These are phyloP conservation scores for Adansonia madagascariensis DNA, from an alignment of 441 rosid species.

Conservation along the genomic window DNA sequence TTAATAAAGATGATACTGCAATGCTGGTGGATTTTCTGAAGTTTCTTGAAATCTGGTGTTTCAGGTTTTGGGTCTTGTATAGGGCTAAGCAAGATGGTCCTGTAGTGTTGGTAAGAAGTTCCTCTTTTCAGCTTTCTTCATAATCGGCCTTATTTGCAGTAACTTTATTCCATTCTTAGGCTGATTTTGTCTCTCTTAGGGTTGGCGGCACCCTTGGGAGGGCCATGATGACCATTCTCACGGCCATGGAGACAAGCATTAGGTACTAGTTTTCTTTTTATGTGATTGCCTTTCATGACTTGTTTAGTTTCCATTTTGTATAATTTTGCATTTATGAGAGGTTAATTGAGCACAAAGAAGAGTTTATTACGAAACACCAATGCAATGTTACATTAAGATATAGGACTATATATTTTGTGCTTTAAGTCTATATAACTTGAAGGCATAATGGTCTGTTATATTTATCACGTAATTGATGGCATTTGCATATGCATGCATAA, in stretches of 20 bases:
- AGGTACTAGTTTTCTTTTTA: constrained; percentile 43
- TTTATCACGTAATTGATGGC: background rate
- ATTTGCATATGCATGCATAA: background rate
- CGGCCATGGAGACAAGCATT: constrained; percentile 57
- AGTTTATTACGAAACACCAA: background rate
- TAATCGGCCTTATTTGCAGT: background rate
- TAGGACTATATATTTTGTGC: background rate
- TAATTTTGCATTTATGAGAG: background rate
- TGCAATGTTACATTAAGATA: background rate
- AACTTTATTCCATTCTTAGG: constrained; percentile 12
- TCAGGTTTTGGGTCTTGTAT: constrained; percentile 95
- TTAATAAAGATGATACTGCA: background rate
- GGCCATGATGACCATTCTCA: constrained; percentile 73
- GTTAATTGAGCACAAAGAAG: background rate
- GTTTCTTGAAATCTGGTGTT: constrained; percentile 25
- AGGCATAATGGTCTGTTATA: background rate
- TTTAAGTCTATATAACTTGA: background rate
- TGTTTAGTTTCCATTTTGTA: background rate
- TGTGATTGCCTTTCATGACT: background rate
- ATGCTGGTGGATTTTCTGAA: background rate
- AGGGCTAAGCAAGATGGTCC: constrained; percentile 98
- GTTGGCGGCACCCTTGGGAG: constrained; percentile 99
- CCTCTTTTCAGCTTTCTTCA: background rate
- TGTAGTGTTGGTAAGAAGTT: constrained; percentile 70
- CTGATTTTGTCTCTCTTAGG: constrained; percentile 50